phyloP scores from a whole-genome alignment of 208 protist species.

The Phytomonas francai region DNA sequence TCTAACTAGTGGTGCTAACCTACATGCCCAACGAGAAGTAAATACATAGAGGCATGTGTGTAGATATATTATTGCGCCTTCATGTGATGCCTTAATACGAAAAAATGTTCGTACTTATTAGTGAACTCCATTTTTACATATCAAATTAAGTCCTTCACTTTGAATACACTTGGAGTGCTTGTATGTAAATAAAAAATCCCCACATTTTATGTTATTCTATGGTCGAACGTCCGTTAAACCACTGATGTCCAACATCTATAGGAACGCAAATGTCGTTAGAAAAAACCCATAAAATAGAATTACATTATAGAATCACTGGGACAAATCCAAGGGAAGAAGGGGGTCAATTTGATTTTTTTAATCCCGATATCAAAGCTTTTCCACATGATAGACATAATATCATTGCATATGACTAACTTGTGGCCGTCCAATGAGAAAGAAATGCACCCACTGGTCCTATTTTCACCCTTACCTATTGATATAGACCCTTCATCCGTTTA shows the following conservation, averaged over 20 bases:
- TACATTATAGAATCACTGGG: not conserved
- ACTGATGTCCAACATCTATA: not conserved
- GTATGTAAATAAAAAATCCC: not conserved
- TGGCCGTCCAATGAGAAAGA: not conserved
- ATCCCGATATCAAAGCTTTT: not conserved
- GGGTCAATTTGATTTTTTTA: not conserved
- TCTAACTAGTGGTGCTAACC: not conserved
- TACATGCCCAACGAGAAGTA: not conserved
- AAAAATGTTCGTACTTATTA: not conserved
- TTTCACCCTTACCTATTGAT: not conserved
- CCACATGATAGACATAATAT: not conserved
- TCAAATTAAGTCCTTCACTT: not conserved
- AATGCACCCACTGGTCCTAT: conserved; percentile 3
- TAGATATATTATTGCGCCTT: not conserved
- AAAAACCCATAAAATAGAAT: conserved; percentile 5
- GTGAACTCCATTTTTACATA: not conserved
- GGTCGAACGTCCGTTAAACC: not conserved
- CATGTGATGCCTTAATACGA: not conserved
- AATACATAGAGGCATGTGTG: not conserved
- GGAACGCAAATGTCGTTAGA: not conserved
- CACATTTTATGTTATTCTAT: conserved; percentile 4
- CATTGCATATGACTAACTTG: not conserved
- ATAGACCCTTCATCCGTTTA: not conserved
- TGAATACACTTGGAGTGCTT: not conserved
- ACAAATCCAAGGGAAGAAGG: not conserved